phyloP scores from a whole-genome alignment of 2,329 filamentous ascomycete species.

The Colletotrichum shisoi region DNA sequence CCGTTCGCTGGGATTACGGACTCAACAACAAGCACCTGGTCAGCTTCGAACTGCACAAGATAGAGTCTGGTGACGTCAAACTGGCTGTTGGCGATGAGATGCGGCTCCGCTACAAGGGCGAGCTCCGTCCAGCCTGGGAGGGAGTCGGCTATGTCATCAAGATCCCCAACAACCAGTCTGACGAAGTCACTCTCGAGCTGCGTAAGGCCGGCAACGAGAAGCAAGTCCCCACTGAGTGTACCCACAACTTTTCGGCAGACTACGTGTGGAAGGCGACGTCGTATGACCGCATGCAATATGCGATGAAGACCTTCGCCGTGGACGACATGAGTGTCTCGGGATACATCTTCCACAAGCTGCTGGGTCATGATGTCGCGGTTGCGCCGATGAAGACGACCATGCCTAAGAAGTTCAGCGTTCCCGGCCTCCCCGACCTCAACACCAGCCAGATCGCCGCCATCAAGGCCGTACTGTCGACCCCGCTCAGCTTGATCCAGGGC shows the following conservation, averaged over 20 bases:
- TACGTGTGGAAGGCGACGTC: conserved; percentile 99
- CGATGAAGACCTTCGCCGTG: conserved; percentile 98
- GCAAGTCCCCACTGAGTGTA: conserved; percentile 92
- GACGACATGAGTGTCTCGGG: conserved; percentile 98
- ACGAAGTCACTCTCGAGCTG: conserved; percentile 94
- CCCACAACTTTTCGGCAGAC: conserved; percentile 96
- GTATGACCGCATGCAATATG: conserved; percentile 98
- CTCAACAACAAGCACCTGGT: conserved; percentile 97
- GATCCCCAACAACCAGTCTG: conserved; percentile 98
- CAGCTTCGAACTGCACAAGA: conserved; percentile 94
- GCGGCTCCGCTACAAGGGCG: conserved; percentile 95
- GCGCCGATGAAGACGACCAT: conserved; percentile 95
- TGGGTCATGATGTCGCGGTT: conserved; percentile 92
- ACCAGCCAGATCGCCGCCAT: conserved; percentile 95
- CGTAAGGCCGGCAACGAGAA: conserved; percentile 96
- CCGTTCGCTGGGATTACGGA: conserved; percentile 93
- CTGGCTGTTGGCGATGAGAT: conserved; percentile 98
- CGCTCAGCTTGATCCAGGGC: conserved; percentile 93
- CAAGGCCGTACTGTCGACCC: conserved; percentile 91
- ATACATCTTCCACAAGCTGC: conserved; percentile 96
- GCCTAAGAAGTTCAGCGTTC: conserved; percentile 96
- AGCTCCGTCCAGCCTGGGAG: conserved; percentile 91
- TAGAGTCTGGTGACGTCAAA: conserved; percentile 97
- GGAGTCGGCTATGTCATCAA: conserved; percentile 99
- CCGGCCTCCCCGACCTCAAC: conserved; percentile 92